These are phyloP conservation scores for Russula abietina DNA, from an alignment of 768 basidiomycete species.

Conservation along the genomic window DNA sequence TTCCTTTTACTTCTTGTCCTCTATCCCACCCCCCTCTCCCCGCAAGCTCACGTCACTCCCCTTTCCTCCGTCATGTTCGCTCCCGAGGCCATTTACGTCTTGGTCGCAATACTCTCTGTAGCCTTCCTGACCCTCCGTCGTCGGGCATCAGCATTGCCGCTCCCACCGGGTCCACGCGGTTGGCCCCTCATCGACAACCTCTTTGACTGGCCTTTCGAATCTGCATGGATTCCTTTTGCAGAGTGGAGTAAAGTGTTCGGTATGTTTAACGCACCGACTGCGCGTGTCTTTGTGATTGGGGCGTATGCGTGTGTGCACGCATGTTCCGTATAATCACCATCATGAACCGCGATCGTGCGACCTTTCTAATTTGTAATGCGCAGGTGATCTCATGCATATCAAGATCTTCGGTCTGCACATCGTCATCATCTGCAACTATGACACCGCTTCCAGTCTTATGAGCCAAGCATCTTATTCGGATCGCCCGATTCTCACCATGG, in stretches of 20 bases:
- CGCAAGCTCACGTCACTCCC: neutral
- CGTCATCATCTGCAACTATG: conserved; percentile 22
- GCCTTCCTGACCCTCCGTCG: conserved; percentile 16
- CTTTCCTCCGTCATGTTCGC: conserved; percentile 11
- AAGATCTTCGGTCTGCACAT: conserved; percentile 25
- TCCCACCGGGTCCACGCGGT: conserved; percentile 25
- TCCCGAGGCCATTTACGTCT: conserved; percentile 13
- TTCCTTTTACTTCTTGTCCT: neutral
- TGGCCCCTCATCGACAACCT: conserved; percentile 24
- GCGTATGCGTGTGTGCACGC: neutral
- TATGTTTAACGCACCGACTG: conserved; percentile 11
- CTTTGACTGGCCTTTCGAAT: conserved; percentile 19
- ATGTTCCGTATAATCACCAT: too few relatives aligned
- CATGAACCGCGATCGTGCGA: neutral
- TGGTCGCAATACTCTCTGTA: conserved; percentile 13
- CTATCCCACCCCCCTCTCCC: neutral
- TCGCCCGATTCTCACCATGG: conserved; percentile 25
- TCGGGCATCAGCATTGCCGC: conserved; percentile 9
- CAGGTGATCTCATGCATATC: conserved; percentile 23
- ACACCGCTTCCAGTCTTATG: conserved; percentile 19
- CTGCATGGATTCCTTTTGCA: conserved; percentile 21
- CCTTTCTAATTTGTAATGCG: neutral
- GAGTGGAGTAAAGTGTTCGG: conserved; percentile 22
- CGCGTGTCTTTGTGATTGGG: neutral
- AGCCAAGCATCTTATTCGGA: conserved; percentile 24